These are phyloP conservation scores for Larix kaempferi DNA, from an alignment of 75 land plant species.

Conservation along the genomic window DNA sequence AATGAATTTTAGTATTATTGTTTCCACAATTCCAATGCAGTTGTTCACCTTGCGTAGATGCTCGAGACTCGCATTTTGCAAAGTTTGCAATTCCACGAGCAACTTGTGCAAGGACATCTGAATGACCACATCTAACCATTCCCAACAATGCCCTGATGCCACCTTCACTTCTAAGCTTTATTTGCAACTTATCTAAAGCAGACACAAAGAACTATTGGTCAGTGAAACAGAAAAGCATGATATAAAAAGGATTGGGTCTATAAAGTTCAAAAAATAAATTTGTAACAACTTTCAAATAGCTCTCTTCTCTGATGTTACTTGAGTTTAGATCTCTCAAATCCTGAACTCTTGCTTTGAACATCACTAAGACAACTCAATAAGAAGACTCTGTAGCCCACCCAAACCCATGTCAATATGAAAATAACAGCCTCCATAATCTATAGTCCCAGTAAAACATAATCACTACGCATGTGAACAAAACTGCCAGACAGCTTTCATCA, in stretches of 20 bases:
- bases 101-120: conserved; percentile 75
- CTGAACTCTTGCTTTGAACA: no score
- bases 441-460: no score
- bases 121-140: conserved; percentile 51
- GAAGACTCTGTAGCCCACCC: no score
- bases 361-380: no score
- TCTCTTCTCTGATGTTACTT: background rate
- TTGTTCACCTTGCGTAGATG: conserved; percentile 46
- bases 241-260: background rate
- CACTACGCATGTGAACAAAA: no score
- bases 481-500: no score
- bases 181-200: conserved; percentile 60
- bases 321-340: no score
- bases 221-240: background rate
- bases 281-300: background rate
- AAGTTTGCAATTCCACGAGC: conserved; percentile 81
- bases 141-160: conserved; percentile 65
- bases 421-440: no score
- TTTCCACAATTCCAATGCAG: background rate
- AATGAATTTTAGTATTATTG: background rate
- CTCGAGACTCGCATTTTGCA: conserved; percentile 80
- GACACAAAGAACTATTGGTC: background rate
- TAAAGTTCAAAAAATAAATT: background rate
- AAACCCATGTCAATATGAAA: no score
- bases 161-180: conserved; percentile 59